phyloP scores from a whole-genome alignment of 306 rosid species.

The Corylus avellana region DNA sequence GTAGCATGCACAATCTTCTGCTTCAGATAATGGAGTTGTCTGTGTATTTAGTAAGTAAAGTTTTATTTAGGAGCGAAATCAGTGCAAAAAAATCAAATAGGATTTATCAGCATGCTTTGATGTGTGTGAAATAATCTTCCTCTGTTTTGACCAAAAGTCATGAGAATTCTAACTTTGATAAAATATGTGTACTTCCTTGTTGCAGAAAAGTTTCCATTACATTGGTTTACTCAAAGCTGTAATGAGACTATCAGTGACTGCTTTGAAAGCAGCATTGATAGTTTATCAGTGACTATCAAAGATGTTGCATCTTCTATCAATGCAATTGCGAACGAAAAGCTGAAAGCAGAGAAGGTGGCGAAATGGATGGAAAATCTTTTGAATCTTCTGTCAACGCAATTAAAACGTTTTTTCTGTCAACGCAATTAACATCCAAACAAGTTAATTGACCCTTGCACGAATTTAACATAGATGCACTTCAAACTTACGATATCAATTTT shows the following conservation, averaged over 20 bases:
- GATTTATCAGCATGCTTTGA: too few relatives aligned
- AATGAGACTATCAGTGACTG: conserved; percentile 77
- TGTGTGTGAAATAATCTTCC: conserved; percentile 32
- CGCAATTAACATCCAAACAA: too few relatives aligned
- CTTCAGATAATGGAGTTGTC: too few relatives aligned
- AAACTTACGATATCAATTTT: too few relatives aligned
- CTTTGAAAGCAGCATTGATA: conserved; percentile 64
- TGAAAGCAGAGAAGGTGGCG: conserved; percentile 87
- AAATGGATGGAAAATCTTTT: conserved; percentile 4
- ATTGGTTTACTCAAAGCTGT: conserved; percentile 70
- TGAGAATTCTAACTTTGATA: neutral
- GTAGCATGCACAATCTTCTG: too few relatives aligned
- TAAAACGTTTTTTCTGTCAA: too few relatives aligned
- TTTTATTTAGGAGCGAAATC: too few relatives aligned
- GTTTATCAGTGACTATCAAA: conserved; percentile 53
- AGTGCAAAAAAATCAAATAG: too few relatives aligned
- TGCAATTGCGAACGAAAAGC: conserved; percentile 89
- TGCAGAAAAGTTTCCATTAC: conserved; percentile 90
- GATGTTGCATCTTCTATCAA: conserved; percentile 85
- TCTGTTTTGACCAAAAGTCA: neutral
- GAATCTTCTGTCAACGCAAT: too few relatives aligned
- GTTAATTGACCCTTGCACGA: too few relatives aligned
- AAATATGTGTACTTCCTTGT: neutral
- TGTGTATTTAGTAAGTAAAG: too few relatives aligned
- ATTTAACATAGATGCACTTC: too few relatives aligned